A percentile compares a stretch with the other conserved stretches of the same genome.
phyloP scores from a whole-genome alignment of 164 flowering plant species.

The Umbilicus rupestris region DNA sequence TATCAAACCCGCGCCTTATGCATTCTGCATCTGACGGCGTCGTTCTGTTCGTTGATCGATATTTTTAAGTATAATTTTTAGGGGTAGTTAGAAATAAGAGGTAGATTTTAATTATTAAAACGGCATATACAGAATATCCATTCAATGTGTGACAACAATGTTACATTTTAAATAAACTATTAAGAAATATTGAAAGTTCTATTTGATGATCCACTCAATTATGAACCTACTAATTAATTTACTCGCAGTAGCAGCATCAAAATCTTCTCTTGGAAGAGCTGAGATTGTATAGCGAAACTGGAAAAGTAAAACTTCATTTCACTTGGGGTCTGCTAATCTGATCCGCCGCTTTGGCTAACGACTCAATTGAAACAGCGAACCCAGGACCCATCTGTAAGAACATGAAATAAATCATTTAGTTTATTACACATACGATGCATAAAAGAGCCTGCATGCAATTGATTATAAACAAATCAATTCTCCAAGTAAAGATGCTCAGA shows the following conservation, averaged over 20 bases:
- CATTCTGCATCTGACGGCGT: no score
- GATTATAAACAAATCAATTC: not conserved
- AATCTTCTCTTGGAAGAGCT: not conserved
- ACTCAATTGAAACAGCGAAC: conserved; percentile 66
- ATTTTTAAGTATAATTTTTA: no score
- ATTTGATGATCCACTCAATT: no score
- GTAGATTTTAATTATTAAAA: no score
- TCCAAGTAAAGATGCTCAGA: not conserved
- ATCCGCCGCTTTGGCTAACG: conserved; percentile 73
- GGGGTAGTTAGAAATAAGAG: no score
- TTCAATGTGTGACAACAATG: no score
- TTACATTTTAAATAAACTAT: no score
- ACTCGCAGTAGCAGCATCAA: not conserved
- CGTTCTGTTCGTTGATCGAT: no score
- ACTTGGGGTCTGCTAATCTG: conserved; percentile 44
- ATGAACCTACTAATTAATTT: no score
- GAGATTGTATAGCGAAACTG: not conserved
- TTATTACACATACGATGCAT: not conserved
- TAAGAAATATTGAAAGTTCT: no score
- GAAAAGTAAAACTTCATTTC: conserved; percentile 11
- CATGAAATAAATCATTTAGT: not conserved
- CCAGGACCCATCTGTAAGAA: conserved; percentile 84
- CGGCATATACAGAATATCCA: no score
- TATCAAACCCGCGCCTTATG: no score
- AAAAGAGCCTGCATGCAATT: not conserved